These are phyloP conservation scores for Alternaria hordeiaustralica DNA, from an alignment of 2,329 filamentous ascomycete species.

Conservation along the genomic window DNA sequence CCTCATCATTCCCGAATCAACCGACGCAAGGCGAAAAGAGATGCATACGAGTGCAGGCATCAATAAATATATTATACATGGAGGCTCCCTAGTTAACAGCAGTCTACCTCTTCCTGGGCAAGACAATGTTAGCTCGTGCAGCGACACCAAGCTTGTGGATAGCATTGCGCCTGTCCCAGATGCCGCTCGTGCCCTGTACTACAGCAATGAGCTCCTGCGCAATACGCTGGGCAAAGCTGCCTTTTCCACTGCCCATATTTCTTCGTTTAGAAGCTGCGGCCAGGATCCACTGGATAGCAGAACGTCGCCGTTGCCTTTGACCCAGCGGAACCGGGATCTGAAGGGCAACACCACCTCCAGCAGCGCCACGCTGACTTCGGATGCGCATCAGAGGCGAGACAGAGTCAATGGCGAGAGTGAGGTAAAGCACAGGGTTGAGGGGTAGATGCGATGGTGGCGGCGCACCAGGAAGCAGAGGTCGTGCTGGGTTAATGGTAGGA, in stretches of 20 bases:
- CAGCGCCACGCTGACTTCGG: slow-evolving; percentile 74
- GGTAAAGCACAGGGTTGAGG: slow-evolving; percentile 86
- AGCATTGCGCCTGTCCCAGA: slow-evolving; percentile 81
- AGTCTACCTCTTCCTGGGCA: slow-evolving; percentile 40
- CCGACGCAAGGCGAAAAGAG: background rate
- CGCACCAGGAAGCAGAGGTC: slow-evolving; percentile 75
- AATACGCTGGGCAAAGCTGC: slow-evolving; percentile 76
- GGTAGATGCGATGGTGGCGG: slow-evolving; percentile 82
- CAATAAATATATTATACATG: slow-evolving; percentile 7
- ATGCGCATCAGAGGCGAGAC: slow-evolving; percentile 88
- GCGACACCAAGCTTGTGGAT: slow-evolving; percentile 83
- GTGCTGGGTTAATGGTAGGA: slow-evolving; percentile 74
- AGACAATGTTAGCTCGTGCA: slow-evolving; percentile 73
- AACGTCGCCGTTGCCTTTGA: slow-evolving; percentile 75
- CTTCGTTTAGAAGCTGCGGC: slow-evolving; percentile 80
- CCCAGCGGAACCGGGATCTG: slow-evolving; percentile 81
- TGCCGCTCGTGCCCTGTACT: slow-evolving; percentile 80
- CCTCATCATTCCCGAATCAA: background rate
- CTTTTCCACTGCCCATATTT: slow-evolving; percentile 72
- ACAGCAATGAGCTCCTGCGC: slow-evolving; percentile 87
- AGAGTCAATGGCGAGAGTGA: slow-evolving; percentile 89
- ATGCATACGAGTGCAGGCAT: background rate
- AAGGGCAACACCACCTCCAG: slow-evolving; percentile 83
- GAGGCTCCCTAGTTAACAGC: background rate
- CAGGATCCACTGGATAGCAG: slow-evolving; percentile 88